Conservation (phyloP, 192 early-diverging fungal genomes). For the Helicostylum pulchrum region DNA sequence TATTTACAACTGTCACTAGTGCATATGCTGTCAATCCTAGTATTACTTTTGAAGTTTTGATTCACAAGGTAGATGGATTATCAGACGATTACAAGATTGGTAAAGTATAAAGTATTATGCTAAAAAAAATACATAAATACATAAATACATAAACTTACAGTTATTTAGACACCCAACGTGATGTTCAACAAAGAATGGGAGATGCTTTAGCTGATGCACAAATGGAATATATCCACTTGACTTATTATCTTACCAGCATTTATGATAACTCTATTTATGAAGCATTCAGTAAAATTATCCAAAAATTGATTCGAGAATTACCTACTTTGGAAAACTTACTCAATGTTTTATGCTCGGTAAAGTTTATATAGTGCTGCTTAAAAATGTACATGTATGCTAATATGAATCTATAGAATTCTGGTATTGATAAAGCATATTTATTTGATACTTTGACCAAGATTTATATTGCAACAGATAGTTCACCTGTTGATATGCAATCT, state of each 20-base stretch:
- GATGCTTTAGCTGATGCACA: constrained; percentile 82
- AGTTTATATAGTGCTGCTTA: background rate
- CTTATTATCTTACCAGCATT: constrained; percentile 88
- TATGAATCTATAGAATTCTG: constrained; percentile 65
- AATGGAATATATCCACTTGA: constrained; percentile 72
- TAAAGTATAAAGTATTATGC: constrained; percentile 61
- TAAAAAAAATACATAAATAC: constrained; percentile 84
- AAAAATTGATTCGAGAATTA: constrained; percentile 82
- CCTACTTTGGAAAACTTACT: constrained; percentile 85
- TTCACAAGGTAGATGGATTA: constrained; percentile 96
- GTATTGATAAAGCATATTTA: constrained; percentile 94
- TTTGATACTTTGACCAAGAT: constrained; percentile 89
- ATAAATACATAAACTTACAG: constrained; percentile 40
- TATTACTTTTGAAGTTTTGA: constrained; percentile 90
- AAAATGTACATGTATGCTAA: no score
- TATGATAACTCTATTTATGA: constrained; percentile 94
- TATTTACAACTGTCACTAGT: constrained; percentile 68
- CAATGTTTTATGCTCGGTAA: constrained; percentile 90
- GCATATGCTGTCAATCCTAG: constrained; percentile 79
- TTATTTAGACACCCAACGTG: constrained; percentile 79
- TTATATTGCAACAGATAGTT: constrained; percentile 93
- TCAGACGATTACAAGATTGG: constrained; percentile 95
- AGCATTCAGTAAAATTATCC: constrained; percentile 91
- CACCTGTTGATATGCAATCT: constrained; percentile 82
- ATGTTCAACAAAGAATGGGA: constrained; percentile 87